Percentiles rank a stretch among this genome's conserved stretches.
Conservation (phyloP, 495 filamentous ascomycete species). For the Neurospora sublineolata region DNA sequence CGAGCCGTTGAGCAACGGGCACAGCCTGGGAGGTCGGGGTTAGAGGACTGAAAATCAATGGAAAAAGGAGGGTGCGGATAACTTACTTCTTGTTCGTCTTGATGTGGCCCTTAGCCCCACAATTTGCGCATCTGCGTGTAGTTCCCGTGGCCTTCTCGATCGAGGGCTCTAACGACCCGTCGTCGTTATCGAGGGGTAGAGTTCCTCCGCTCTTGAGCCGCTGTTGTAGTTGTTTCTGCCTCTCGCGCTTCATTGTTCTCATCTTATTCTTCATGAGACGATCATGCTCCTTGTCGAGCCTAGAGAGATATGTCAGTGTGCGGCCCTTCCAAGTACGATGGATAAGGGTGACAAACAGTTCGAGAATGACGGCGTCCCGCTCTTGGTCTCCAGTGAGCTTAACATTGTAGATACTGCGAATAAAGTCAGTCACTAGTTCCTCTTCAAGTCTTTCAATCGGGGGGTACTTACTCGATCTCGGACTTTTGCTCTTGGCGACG, state of each 20-base stretch:
- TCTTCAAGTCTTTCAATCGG: not conserved
- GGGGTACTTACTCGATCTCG: conserved; percentile 49
- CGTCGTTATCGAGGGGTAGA: conserved; percentile 11
- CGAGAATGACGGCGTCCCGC: conserved; percentile 25
- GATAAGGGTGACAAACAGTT: conserved; percentile 18
- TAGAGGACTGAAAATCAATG: conserved; percentile 16
- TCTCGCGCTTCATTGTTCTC: conserved; percentile 80
- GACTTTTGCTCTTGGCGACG: conserved; percentile 47
- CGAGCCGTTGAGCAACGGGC: conserved; percentile 80
- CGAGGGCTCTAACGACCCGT: conserved; percentile 36
- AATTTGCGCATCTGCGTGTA: conserved; percentile 92
- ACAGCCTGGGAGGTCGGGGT: conserved; percentile 49
- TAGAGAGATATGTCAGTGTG: conserved; percentile 17
- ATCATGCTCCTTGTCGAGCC: conserved; percentile 63
- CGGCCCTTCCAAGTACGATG: not conserved
- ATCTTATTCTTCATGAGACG: conserved; percentile 85
- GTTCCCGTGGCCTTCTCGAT: conserved; percentile 50
- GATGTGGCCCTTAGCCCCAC: conserved; percentile 90
- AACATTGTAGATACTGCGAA: conserved; percentile 33
- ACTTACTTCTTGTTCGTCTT: conserved; percentile 95
- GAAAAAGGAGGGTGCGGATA: not conserved
- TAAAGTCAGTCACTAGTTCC: conserved; percentile 11
- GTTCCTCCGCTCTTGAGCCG: conserved; percentile 32
- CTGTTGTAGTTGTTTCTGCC: conserved; percentile 56
- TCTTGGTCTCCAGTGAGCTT: conserved; percentile 67